phyloP scores from a whole-genome alignment of 2,329 filamentous ascomycete species.

The Elsinoe batatas region DNA sequence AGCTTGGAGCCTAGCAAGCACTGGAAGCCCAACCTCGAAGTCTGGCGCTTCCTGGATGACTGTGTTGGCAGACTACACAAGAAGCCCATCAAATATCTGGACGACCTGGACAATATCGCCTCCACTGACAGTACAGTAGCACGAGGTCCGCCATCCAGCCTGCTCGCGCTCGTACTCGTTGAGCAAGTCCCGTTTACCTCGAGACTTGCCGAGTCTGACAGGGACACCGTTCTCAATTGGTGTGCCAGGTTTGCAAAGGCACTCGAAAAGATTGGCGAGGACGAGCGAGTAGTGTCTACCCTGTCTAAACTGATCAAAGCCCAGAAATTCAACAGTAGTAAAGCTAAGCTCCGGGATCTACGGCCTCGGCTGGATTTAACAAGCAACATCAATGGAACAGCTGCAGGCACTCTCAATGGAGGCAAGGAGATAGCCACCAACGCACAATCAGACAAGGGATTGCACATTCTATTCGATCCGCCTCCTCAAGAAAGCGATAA shows the following conservation, averaged over 20 bases:
- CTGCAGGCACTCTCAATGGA: background rate
- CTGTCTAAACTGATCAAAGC: background rate
- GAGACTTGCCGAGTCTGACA: constrained; percentile 20
- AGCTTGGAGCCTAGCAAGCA: constrained; percentile 25
- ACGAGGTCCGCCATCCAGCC: constrained; percentile 40
- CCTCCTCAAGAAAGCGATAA: constrained; percentile 34
- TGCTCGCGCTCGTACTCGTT: constrained; percentile 57
- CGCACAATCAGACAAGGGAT: constrained; percentile 10
- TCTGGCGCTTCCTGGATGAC: constrained; percentile 72
- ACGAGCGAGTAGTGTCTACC: background rate
- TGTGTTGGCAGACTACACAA: constrained; percentile 66
- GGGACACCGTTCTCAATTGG: constrained; percentile 14
- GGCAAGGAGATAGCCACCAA: background rate
- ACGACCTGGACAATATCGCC: constrained; percentile 49
- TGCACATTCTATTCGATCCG: constrained; percentile 22
- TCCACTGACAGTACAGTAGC: constrained; percentile 19
- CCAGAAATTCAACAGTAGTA: background rate
- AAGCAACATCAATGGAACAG: background rate
- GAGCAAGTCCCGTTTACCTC: constrained; percentile 72
- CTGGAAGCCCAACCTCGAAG: constrained; percentile 15
- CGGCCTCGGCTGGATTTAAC: background rate
- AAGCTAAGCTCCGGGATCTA: background rate
- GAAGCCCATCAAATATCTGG: constrained; percentile 74
- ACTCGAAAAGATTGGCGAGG: constrained; percentile 15
- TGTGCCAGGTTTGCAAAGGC: constrained; percentile 17